Conservation (phyloP, 1,139 yeast genomes). For the Lodderomyces orthopsilosis region DNA sequence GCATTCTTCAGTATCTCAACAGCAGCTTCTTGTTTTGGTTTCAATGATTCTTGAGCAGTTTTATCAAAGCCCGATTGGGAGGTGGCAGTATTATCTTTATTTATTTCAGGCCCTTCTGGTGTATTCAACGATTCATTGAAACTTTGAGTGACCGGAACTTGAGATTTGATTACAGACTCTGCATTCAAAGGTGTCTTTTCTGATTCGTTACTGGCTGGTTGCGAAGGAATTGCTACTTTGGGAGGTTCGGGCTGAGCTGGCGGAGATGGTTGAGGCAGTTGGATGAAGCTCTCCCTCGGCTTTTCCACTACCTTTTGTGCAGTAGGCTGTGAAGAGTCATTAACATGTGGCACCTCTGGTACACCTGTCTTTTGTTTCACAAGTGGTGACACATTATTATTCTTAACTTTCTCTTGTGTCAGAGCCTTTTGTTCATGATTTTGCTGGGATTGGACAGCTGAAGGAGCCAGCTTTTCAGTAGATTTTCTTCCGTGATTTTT, state of each 20-base stretch:
- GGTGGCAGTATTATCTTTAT: no score
- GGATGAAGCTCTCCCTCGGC: background rate
- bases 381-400: background rate
- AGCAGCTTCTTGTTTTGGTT: background rate
- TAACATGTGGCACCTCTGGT: background rate
- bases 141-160: no score
- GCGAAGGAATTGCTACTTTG: no score
- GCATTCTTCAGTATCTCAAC: background rate
- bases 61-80: no score
- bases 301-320: background rate
- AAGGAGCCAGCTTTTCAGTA: conserved; percentile 3
- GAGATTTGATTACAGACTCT: no score
- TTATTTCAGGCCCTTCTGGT: no score
- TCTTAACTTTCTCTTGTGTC: background rate
- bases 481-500: conserved; percentile 5
- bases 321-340: background rate
- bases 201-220: no score
- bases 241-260: background rate
- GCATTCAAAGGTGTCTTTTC: no score
- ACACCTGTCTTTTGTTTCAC: background rate
- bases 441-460: background rate
- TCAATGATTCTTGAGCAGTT: no score
- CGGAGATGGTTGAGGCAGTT: conserved; percentile 8
- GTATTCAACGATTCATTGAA: no score
- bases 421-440: conserved; percentile 4